A percentile compares a stretch with the other conserved stretches of the same genome.
Conservation (phyloP, 208 protist genomes). For the Polymyxa betae region DNA sequence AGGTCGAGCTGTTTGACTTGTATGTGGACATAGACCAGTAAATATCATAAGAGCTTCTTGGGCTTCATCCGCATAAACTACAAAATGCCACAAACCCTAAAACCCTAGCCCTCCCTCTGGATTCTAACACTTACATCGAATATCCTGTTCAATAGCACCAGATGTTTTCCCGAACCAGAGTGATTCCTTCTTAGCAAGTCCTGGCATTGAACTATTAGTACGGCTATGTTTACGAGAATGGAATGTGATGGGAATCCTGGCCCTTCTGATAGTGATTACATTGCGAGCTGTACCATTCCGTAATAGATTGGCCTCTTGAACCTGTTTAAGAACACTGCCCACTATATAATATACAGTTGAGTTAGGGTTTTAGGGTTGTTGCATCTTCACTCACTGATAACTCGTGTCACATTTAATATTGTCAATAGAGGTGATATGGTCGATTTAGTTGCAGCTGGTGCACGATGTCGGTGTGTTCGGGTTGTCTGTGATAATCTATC, state of each 20-base stretch:
- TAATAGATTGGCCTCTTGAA: constrained; percentile 46
- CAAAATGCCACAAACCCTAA: neutral
- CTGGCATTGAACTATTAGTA: neutral
- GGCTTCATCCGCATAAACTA: constrained; percentile 52
- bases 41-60: constrained; percentile 14
- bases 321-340: constrained; percentile 11
- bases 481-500: neutral
- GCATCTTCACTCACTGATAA: neutral
- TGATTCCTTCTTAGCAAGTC: neutral
- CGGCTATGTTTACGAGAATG: neutral
- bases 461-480: too few species aligned
- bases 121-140: neutral
- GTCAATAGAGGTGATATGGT: neutral
- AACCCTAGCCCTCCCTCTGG: neutral
- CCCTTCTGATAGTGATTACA: neutral
- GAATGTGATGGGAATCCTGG: neutral
- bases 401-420: neutral
- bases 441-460: neutral
- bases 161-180: neutral
- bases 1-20: neutral
- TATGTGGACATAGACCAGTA: neutral
- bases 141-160: neutral
- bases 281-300: neutral
- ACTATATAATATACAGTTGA: neutral
- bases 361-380: neutral